Base-by-base conservation (phyloP, 441 rosid species). In the Populus hybrid region DNA sequence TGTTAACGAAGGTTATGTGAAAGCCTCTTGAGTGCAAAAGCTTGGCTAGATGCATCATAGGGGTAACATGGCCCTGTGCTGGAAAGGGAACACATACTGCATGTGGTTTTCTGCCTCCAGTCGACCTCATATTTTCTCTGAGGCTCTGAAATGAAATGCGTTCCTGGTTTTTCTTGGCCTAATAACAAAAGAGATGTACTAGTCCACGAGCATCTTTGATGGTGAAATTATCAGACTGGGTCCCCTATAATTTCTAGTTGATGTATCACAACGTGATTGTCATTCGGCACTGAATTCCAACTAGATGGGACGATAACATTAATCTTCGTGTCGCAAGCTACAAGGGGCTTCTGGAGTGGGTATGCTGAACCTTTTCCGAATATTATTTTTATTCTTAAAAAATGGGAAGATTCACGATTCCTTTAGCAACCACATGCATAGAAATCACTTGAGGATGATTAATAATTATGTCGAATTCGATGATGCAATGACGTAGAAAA, bases 21-120 rank as follows among this genome's bases (percentile, higher is more conserved):
- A 28, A 28, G 29, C 29, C 29, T 28, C 29, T 28, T 2, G 29
- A 28, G 29, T 28, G 29, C 29, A 28, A 28, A 28, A 28, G 29
- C 29, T 28, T 28, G 29, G 29, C 29, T 28, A 28, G 29, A 2
- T 28, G 29, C 29, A 28, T 28, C 29, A 28, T 28, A 28, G 29
- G 29, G 29, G 29, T 28, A 28, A 28, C 29, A 28, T 28, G 29
- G 29, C 29, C 29, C 29, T 28, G 29, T 28, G 29, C 2, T 28
- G 29, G 29, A 28, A 1, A 28, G 29, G 29, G 29, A 28, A 28
- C 29, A 28, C 29, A 28, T 9, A 81, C 82, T 4, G 66, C 84
- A 59, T 83, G 86, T 23, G 83, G n/a, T 73, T 45, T 45, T 45
- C 56, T 45, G 56, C 20, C 56, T 45, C 56, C 56, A 1, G 20